Percentiles rank a stretch among this genome's conserved stretches.
These are phyloP conservation scores for Scytalidium lignicola DNA, from an alignment of 2,329 filamentous ascomycete genomes.

Conservation along the genomic window DNA sequence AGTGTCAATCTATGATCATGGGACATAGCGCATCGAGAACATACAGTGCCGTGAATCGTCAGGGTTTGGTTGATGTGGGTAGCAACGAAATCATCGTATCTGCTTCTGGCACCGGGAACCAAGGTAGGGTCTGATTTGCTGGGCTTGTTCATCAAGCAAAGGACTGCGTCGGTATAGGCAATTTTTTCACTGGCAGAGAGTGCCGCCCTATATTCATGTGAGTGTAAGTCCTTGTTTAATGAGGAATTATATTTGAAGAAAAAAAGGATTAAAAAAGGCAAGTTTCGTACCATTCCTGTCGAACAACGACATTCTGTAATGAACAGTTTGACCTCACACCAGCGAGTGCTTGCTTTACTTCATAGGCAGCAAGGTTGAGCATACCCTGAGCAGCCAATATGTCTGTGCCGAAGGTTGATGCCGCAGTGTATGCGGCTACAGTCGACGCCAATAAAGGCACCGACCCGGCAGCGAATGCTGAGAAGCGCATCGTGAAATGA, in stretches of 20 bases:
- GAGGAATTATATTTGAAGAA: neutral
- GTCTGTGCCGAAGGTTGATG: slow-evolving; percentile 23
- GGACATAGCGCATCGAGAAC: slow-evolving; percentile 33
- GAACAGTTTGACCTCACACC: slow-evolving; percentile 24
- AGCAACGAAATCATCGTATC: slow-evolving; percentile 34
- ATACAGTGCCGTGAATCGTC: slow-evolving; percentile 19
- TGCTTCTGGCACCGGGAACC: slow-evolving; percentile 27
- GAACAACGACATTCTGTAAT: slow-evolving; percentile 31
- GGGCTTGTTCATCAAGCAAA: slow-evolving; percentile 30
- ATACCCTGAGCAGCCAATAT: slow-evolving; percentile 28
- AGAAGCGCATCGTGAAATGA: slow-evolving; percentile 12
- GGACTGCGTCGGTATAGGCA: slow-evolving; percentile 32
- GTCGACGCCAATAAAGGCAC: slow-evolving; percentile 11
- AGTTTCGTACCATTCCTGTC: slow-evolving; percentile 37
- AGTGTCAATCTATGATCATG: too few species aligned
- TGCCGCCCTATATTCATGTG: slow-evolving; percentile 8
- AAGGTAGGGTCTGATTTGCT: slow-evolving; percentile 26
- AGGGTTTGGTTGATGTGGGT: slow-evolving; percentile 31
- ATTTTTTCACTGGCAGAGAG: slow-evolving; percentile 13
- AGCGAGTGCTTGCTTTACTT: slow-evolving; percentile 9
- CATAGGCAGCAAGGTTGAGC: slow-evolving; percentile 27
- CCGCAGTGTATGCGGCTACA: slow-evolving; percentile 13
- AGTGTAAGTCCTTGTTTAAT: neutral
- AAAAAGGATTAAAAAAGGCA: too few species aligned
- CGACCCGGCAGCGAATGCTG: slow-evolving; percentile 12